phyloP scores from a whole-genome alignment of 768 basidiomycete genomes.

The Hebeloma cylindrosporum region DNA sequence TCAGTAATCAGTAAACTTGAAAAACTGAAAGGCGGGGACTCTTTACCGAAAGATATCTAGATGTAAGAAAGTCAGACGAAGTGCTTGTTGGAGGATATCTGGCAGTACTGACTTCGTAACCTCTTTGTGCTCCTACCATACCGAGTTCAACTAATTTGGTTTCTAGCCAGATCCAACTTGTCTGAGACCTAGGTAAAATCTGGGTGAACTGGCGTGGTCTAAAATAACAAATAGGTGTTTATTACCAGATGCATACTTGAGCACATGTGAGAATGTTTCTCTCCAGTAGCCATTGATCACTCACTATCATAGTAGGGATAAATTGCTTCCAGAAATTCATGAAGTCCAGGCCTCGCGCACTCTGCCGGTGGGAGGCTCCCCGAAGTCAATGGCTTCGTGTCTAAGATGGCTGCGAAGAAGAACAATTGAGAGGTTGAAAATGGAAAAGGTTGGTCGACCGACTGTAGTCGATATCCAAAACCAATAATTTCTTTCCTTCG shows the following conservation, averaged over 20 bases:
- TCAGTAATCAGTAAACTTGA: neutral
- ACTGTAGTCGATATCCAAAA: constrained; percentile 92
- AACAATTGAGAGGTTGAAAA: constrained; percentile 5
- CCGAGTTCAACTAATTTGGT: constrained; percentile 84
- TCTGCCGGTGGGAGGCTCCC: constrained; percentile 77
- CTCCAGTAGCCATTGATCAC: constrained; percentile 12
- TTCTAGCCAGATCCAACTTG: constrained; percentile 89
- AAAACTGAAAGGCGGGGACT: neutral
- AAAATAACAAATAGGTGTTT: neutral
- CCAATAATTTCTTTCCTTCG: constrained; percentile 75
- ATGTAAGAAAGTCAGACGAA: neutral
- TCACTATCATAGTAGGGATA: constrained; percentile 81
- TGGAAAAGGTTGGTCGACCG: constrained; percentile 19
- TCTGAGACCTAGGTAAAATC: constrained; percentile 62
- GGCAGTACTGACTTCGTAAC: constrained; percentile 58
- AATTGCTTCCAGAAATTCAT: constrained; percentile 78
- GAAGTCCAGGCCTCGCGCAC: constrained; percentile 81
- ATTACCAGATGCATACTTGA: constrained; percentile 77
- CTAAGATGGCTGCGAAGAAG: constrained; percentile 61
- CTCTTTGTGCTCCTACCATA: constrained; percentile 70
- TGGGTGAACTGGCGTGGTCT: neutral
- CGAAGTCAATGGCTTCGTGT: constrained; percentile 82
- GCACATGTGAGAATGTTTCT: neutral
- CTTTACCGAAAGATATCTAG: constrained; percentile 64
- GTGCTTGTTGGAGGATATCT: constrained; percentile 1